A percentile compares a stretch with the other conserved stretches of the same genome.
These are phyloP conservation scores for Penicillium sp. DNA, from an alignment of 2,329 filamentous ascomycete species.

Conservation along the genomic window DNA sequence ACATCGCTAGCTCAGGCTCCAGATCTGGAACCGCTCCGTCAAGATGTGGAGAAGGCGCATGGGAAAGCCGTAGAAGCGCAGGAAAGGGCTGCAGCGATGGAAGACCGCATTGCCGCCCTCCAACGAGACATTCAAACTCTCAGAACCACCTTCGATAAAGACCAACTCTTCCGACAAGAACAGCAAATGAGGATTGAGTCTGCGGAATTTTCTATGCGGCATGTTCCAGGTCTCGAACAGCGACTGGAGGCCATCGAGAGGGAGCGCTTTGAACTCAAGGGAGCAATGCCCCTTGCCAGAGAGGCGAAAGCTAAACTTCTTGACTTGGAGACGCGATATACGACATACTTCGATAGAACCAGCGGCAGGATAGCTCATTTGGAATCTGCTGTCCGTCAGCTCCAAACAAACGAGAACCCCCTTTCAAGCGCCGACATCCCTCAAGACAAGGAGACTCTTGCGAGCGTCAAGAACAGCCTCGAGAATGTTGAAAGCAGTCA, in stretches of 20 bases:
- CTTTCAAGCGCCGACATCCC: neutral
- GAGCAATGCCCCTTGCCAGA: neutral
- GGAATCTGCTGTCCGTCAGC: neutral
- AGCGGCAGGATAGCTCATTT: neutral
- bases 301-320: neutral
- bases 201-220: neutral
- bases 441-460: neutral
- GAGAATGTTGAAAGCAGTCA: conserved; percentile 2
- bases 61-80: conserved; percentile 1
- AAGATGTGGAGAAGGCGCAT: neutral
- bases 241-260: neutral
- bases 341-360: neutral
- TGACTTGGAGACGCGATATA: neutral
- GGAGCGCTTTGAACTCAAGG: neutral
- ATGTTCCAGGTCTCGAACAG: neutral
- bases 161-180: neutral
- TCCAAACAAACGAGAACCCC: neutral
- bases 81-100: neutral
- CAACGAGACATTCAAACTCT: neutral
- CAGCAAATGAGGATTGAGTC: neutral
- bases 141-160: neutral
- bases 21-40: conserved; percentile 1
- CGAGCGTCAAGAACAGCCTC: neutral
- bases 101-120: neutral
- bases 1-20: neutral